Percentiles rank a stretch among this genome's conserved stretches.
phyloP scores from a whole-genome alignment of 2,329 filamentous ascomycete genomes.

The Sarocladium kiliense region DNA sequence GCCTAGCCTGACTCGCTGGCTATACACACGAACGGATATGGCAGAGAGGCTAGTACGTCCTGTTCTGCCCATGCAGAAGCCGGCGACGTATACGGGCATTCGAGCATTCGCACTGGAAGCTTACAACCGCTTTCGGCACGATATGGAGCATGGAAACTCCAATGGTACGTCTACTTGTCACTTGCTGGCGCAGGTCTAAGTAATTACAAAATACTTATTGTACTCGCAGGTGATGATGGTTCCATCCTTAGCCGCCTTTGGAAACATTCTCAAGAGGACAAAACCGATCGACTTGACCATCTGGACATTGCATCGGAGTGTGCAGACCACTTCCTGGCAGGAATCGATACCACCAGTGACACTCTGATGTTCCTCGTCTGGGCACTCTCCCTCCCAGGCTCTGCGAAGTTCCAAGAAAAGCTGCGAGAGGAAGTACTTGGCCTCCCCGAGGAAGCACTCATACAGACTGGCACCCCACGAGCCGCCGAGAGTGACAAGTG shows the following conservation, averaged over 20 bases:
- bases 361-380: slow-evolving; percentile 46
- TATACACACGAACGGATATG: slow-evolving; percentile 36
- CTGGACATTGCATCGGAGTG: slow-evolving; percentile 47
- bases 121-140: slow-evolving; percentile 9
- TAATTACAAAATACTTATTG: neutral
- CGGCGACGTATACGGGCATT: slow-evolving; percentile 46
- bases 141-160: neutral
- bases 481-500: slow-evolving; percentile 32
- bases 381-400: slow-evolving; percentile 39
- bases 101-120: slow-evolving; percentile 20
- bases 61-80: slow-evolving; percentile 43
- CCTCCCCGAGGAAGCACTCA: slow-evolving; percentile 18
- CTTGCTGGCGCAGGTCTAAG: no score
- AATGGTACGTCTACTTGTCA: neutral
- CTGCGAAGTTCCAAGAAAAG: slow-evolving; percentile 31
- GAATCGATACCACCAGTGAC: slow-evolving; percentile 49
- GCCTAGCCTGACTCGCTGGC: slow-evolving; percentile 38
- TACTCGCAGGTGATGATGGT: neutral
- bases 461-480: slow-evolving; percentile 21
- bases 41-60: slow-evolving; percentile 29
- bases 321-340: slow-evolving; percentile 48
- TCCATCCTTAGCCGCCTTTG: slow-evolving; percentile 34
- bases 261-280: slow-evolving; percentile 23
- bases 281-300: slow-evolving; percentile 25
- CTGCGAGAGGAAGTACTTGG: slow-evolving; percentile 25